These are phyloP conservation scores for Fagus sylvatica DNA, from an alignment of 306 rosid species.

Conservation along the genomic window DNA sequence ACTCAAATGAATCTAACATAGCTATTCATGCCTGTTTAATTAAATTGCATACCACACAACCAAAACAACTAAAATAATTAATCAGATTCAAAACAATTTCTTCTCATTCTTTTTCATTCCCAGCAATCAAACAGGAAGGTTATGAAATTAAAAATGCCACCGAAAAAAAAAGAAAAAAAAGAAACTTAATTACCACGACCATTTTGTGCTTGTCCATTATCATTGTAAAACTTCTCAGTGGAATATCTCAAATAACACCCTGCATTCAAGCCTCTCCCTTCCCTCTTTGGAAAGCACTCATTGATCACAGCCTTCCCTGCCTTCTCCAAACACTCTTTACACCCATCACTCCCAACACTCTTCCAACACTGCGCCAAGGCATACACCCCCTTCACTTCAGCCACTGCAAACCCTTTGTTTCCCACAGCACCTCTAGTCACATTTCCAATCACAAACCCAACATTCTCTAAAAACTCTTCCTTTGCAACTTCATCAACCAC, in stretches of 20 bases:
- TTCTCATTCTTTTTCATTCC: background rate
- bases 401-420: conserved; percentile 49
- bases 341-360: conserved; percentile 41
- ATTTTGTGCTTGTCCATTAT: conserved; percentile 12
- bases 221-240: conserved; percentile 49
- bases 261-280: conserved; percentile 75
- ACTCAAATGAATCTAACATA: background rate
- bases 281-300: conserved; percentile 50
- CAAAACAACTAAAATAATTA: background rate
- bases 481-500: conserved; percentile 10
- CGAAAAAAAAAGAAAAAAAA: background rate
- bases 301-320: conserved; percentile 38
- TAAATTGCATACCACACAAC: background rate
- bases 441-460: conserved; percentile 32
- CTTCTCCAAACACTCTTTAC: conserved; percentile 60
- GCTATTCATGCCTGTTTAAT: background rate
- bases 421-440: conserved; percentile 33
- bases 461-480: conserved; percentile 23
- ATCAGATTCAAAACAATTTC: background rate
- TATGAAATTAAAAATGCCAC: background rate
- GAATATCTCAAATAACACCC: conserved; percentile 90
- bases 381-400: conserved; percentile 51
- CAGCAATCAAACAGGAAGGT: background rate
- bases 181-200: conserved; percentile 28
- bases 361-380: conserved; percentile 88